phyloP scores from a whole-genome alignment of 176 grass and related monocot genomes.

The Luzula sylvatica region DNA sequence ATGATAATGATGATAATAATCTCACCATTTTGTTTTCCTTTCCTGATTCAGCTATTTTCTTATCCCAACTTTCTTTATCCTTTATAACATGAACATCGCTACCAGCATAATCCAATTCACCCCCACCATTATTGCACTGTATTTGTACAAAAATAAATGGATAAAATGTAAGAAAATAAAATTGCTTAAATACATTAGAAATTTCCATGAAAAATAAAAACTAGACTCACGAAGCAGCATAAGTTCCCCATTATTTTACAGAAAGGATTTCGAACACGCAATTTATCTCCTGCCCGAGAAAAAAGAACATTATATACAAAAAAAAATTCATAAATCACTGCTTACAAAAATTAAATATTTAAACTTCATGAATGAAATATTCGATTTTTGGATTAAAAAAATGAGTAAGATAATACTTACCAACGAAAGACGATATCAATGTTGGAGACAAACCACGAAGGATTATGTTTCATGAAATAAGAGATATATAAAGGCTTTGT shows the following conservation, averaged over 20 bases:
- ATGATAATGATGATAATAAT: background rate
- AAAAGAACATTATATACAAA: background rate
- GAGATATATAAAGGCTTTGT: too few relatives aligned
- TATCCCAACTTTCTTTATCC: slow-evolving; percentile 13
- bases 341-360: too few relatives aligned
- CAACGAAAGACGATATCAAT: too few relatives aligned
- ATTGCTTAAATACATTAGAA: background rate
- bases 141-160: background rate
- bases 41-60: slow-evolving; percentile 24
- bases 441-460: too few relatives aligned
- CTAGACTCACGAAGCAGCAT: slow-evolving; percentile 7
- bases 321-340: background rate
- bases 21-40: slow-evolving; percentile 19
- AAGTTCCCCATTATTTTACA: slow-evolving; percentile 9
- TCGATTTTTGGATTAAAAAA: too few relatives aligned
- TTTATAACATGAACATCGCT: slow-evolving; percentile 12
- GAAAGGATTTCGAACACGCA: background rate
- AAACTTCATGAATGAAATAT: too few relatives aligned
- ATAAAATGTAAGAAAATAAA: background rate
- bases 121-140: background rate
- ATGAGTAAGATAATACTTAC: too few relatives aligned
- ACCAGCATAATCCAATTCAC: slow-evolving; percentile 6
- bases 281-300: background rate
- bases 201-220: background rate
- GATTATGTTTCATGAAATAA: too few relatives aligned